These are phyloP conservation scores for Phytophthora aleatoria DNA, from an alignment of 352 stramenopile species.

Conservation along the genomic window DNA sequence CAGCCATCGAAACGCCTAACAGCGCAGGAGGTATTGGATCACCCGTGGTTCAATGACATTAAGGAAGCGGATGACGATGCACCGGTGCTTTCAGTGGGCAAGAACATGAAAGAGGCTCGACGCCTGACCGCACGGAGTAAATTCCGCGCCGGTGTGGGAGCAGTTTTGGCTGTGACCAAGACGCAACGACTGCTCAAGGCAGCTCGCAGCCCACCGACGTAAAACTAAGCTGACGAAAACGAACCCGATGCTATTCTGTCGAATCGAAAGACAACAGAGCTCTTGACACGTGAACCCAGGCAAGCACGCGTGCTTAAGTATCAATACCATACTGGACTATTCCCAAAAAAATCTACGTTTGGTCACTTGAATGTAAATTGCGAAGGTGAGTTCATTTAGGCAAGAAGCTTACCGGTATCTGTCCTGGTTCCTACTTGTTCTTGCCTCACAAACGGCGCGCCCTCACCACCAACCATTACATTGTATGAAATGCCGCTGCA, in stretches of 20 bases:
- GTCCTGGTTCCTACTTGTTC: no score
- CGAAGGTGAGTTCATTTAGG: no score
- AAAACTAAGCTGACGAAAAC: background rate
- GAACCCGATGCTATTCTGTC: no score
- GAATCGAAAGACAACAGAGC: background rate
- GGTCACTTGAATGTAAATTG: no score
- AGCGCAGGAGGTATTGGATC: constrained; percentile 62
- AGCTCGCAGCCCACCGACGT: constrained; percentile 23
- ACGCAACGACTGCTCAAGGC: constrained; percentile 66
- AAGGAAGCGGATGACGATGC: constrained; percentile 62
- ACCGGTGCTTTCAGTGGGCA: constrained; percentile 59
- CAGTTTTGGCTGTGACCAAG: constrained; percentile 80
- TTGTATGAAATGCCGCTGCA: no score
- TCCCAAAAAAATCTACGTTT: no score
- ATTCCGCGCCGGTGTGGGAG: constrained; percentile 72
- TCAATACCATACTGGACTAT: background rate
- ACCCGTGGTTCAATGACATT: constrained; percentile 79
- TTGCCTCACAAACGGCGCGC: no score
- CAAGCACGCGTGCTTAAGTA: background rate
- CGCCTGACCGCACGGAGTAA: constrained; percentile 63
- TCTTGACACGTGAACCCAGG: background rate
- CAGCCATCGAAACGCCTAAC: constrained; percentile 85
- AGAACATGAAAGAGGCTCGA: constrained; percentile 74
- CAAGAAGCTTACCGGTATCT: no score
- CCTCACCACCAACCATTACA: no score